A percentile compares a stretch with the other conserved stretches of the same genome.
Evolutionary conservation across 192 early-diverging fungal genomes (phyloP).

Genomic region (Coemansia sp.): DNA sequence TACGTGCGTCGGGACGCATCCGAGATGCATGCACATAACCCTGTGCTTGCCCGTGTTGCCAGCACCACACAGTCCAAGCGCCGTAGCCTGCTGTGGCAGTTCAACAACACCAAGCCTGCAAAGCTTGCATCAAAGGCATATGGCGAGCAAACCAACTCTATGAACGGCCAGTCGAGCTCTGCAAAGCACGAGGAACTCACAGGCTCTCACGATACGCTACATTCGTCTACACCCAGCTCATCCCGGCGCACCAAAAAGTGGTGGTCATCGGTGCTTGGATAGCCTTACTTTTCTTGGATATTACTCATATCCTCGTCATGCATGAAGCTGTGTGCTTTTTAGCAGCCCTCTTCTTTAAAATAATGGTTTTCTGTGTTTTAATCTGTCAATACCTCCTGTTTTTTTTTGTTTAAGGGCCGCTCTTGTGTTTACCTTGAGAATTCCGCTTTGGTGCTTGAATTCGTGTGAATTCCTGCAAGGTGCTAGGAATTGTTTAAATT

Average conservation of each 20-base stretch:
- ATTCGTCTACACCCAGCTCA: not conserved
- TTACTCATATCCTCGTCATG: no score
- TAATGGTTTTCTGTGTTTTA: no score
- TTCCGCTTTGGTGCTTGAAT: no score
- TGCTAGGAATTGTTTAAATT: no score
- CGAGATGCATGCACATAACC: not conserved
- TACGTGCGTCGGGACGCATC: not conserved
- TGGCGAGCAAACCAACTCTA: not conserved
- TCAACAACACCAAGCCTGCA: no score
- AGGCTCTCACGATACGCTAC: not conserved
- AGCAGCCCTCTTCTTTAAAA: no score
- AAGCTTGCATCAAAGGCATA: not conserved
- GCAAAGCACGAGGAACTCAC: no score
- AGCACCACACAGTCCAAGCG: constrained; percentile 19
- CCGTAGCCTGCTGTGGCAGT: constrained; percentile 36
- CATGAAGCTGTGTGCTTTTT: no score
- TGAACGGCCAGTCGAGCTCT: not conserved
- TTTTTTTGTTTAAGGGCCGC: no score
- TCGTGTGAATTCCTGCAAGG: no score
- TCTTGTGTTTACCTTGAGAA: no score
- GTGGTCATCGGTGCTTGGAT: constrained; percentile 47
- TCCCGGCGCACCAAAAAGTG: constrained; percentile 24
- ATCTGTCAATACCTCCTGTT: no score
- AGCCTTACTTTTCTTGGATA: not conserved
- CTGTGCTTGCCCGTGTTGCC: constrained; percentile 10